Evolutionary conservation across 73 alveolate species (phyloP), one percentile per base, ranked within the genome.

Genomic region (Paramecium sexaurelia): DNA sequence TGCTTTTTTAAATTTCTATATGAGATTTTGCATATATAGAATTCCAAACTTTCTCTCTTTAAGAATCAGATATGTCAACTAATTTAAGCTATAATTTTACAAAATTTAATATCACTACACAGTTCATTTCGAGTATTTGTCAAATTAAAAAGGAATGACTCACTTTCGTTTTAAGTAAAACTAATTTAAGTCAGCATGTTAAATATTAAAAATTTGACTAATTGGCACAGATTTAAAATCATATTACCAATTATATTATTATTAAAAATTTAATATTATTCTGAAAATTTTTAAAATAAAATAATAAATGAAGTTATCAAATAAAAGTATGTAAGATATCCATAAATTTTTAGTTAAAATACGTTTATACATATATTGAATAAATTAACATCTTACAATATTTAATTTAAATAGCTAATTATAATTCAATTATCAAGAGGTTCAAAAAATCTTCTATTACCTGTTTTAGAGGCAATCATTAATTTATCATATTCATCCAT

Each of bases 391-490:
- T n/a, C n/a, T n/a, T n/a, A n/a, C n/a, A n/a, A n/a, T n/a, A 8
- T 17, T n/a, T 5, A 43, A 43, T 51, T 51, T 51, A n/a, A 4
- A 51, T 3, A 51, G 17, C 17, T 51, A 51, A 51, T 51, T 17
- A 19, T 17, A 3, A n/a, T 0, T 51, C 27, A 51, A 3, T 17
- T 3, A 15, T 51, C 83, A 68, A 88, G 66, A 3, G 94, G 94
- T 11, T 88, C 94, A 37, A 88, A 88, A 84, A 40, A 69, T 40
- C 91, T 51, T 66, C 87, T 69, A 37, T 88, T 88, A 40, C 84
- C 83, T 55, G 36, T 68, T 36, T 37, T 71, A 8, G 43, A 11
- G 37, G 86, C 86, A 71, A 71, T 35, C 47, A 36, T 26, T 41
- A 88, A 40, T 69, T 88, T 88, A 37, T 88, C 89, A 8, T 55